Evolutionary conservation across 805 yeast genomes (phyloP), one percentile per base, ranked within the genome.

Genomic region (Myxozyma vanderwaltii): DNA sequence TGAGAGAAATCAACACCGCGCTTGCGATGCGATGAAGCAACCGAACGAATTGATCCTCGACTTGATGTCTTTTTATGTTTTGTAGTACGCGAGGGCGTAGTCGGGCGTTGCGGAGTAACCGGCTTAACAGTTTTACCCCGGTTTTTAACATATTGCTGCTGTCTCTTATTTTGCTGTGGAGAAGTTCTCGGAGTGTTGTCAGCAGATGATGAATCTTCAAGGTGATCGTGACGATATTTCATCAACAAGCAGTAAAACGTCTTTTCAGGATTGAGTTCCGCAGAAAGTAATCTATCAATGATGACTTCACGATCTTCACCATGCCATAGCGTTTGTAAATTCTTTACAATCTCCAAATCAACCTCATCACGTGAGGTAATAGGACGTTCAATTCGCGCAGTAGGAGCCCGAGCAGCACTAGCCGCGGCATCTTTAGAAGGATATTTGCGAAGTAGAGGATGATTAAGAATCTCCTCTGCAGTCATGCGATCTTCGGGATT

Each of bases 361-460:
- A 88, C 82, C 52, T 83, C 84, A n/a, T 75, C 76, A 40, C 71
- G 67, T 10, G 74, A 66, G 7, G 52, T 35, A 17, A 75, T 70
- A 1, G 78, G 79, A 26, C 67, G 71, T 31, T 71, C 63, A 15
- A 73, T 75, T 45, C 58, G 59, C 51, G 66, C 61, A 3, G 19
- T 36, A 24, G 45, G 46, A 4, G 58, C 53, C 7, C 48, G 38
- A 29, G 10, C 7, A 17, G 27, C 10, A 21, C 13, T 31, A 19
- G 48, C 17, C n/a, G 29, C 21, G 4, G 50, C 26, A 23, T 41
- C 45, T 23, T 38, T 38, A n/a, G 54, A n/a, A 19, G 67, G 74
- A 68, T 94, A 90, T 73, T 90, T 90, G 44, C 77, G 81, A 64
- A 94, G 75, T 45, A 94, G 76, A 2, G 97, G 97, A 75, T 94